Evolutionary conservation across 768 basidiomycete genomes (phyloP), one percentile per base, ranked within the genome.

Genomic region (Trametes villosa): DNA sequence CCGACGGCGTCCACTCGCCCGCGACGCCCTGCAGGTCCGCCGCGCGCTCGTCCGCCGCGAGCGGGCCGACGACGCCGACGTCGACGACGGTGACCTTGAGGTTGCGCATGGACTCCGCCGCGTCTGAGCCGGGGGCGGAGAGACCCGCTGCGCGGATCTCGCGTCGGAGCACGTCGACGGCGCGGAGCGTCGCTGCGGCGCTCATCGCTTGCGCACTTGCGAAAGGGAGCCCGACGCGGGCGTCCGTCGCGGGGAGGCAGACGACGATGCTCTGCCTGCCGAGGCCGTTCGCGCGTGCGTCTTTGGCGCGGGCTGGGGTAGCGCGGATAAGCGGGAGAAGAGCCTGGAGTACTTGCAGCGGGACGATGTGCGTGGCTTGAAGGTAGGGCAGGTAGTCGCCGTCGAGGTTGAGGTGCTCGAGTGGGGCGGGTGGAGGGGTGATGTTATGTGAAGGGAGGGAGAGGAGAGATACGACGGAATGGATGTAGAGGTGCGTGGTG

Each of bases 401-500:
- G 26, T 77, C 80, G 11, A 93, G 76, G 18, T 86, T 82, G 42
- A 92, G 75, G 63, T 87, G 86, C 70, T 92, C 91, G 22, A 93
- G 74, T 0, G 91, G 91, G 3, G 86, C 84, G 17, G 81, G 76
- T 11, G 72, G 60, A 45, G 73, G 75, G 31, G 72, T 62, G n/a
- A 64, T 36, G 30, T 65, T 79, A 72, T 69, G 53, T 9, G 65
- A 62, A 15, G 81, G 68, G 34, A 93, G 79, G 52, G 87, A 81
- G 62, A 93, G 81, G 30, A 93, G 79, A 42, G 90, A 93, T 66
- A 96, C 81, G 65, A 94, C 77, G 22, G 91, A 88, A 63, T 91
- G 86, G 44, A 96, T 79, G 72, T 89, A 85, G 3, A 89, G 86
- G 68, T 86, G 81, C 18, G 86, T 74, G 27, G 85, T 77, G 24